Percentiles rank a stretch among this genome's conserved stretches.
phyloP scores from a whole-genome alignment of 2,329 filamentous ascomycete species.

The Penicillium frequentans region DNA sequence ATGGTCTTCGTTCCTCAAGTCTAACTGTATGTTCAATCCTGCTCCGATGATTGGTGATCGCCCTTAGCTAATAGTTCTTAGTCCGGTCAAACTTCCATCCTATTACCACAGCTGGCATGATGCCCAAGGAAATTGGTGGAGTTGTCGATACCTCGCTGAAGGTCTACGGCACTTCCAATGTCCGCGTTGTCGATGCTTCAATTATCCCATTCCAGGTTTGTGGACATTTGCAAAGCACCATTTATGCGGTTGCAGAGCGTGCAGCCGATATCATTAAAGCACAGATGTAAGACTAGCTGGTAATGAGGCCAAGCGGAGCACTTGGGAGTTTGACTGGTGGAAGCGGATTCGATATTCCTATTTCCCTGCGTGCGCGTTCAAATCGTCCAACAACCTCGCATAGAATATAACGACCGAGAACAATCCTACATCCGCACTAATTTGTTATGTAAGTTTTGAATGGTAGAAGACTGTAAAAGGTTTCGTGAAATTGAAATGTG shows the following conservation, averaged over 20 bases:
- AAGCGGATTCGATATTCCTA: too few species aligned
- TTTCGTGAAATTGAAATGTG: too few species aligned
- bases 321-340: too few species aligned
- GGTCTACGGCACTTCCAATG: slow-evolving; percentile 35
- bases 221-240: slow-evolving; percentile 26
- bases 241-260: slow-evolving; percentile 34
- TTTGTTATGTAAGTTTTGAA: too few species aligned
- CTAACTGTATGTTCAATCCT: slow-evolving; percentile 16
- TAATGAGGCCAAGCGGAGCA: too few species aligned
- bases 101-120: slow-evolving; percentile 32
- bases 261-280: slow-evolving; percentile 32
- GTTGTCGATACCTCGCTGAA: slow-evolving; percentile 33
- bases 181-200: slow-evolving; percentile 35
- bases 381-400: too few species aligned
- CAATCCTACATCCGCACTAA: too few species aligned
- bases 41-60: neutral
- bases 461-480: too few species aligned
- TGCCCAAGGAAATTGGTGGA: slow-evolving; percentile 32
- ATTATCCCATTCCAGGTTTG: slow-evolving; percentile 30
- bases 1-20: slow-evolving; percentile 26
- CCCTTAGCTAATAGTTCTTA: slow-evolving; percentile 4
- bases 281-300: neutral
- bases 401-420: too few species aligned
- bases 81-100: slow-evolving; percentile 32
- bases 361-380: too few species aligned